Evolutionary conservation across 495 filamentous ascomycete species (phyloP), one percentile per base, ranked within the genome.

Genomic region (Talaromyces wortmannii): DNA sequence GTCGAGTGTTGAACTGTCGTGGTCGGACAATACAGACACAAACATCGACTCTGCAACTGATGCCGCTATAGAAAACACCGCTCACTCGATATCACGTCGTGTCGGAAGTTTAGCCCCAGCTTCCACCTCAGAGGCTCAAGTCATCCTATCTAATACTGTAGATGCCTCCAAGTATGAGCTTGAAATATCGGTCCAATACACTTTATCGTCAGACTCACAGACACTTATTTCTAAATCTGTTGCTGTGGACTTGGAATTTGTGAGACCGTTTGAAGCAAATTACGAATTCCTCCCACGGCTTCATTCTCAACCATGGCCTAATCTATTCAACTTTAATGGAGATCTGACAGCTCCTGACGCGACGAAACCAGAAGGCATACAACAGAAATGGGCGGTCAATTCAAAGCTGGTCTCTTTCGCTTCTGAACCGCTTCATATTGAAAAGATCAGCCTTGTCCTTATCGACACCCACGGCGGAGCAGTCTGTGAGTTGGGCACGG

Each of bases 191-290:
- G 78, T 86, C 5, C 71, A 80, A 2, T 98, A 98, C 64, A 79
- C 86, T 61, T 78, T 97, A 8, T 67, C 87, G 4, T 87, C 88
- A 10, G 91, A 97, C 67, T 78, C 83, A 5, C 86, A 88, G 46
- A 97, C 94, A 2, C 88, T 88, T 6, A 87, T 97, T 7, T 81
- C 83, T 4, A 92, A 92, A 64, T 82, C 80, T 1, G 63, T 83
- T 6, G 72, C 78, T 0, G 79, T 84, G 16, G 82, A 84, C 12
- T 62, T 99, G 12, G 79, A 84, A 13, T 77, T 97, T 52, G 77
- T 88, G 51, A 83, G 82, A 36, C 90, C 94, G 7, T 96, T 97
- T 58, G 90, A 95, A 70, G 87, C 90, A 7, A 90, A 84, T 59
- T 96, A 91, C 61, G 88, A 92, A 51, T 86, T 96, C 59, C 74